Percentiles rank a stretch among this genome's conserved stretches.
Evolutionary conservation across 331 rosid genomes (phyloP).

Genomic region (Phaseolus coccineus): DNA sequence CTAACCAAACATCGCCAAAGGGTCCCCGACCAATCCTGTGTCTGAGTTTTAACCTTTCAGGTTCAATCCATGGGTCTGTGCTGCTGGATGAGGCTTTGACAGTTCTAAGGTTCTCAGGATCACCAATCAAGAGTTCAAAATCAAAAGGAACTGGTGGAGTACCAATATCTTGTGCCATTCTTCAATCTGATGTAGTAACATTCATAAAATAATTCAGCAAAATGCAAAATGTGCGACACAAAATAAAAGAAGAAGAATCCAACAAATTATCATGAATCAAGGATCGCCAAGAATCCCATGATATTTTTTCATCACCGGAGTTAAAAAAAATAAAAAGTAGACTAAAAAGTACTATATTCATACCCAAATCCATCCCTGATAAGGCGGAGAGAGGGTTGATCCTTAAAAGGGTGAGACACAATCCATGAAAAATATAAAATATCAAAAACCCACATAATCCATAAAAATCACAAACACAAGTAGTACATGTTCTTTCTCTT

Average conservation of each 20-base stretch:
- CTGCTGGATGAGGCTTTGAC: conserved; percentile 54
- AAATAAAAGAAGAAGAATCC: background rate
- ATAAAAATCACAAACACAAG: background rate
- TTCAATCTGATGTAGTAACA: conserved; percentile 53
- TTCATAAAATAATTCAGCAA: conserved; percentile 32
- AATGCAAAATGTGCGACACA: conserved; percentile 19
- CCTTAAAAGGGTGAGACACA: background rate
- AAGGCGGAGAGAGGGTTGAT: background rate
- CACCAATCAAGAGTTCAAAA: conserved; percentile 69
- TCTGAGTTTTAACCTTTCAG: conserved; percentile 80
- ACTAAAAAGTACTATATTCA: conserved; percentile 5
- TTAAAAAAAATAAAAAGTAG: background rate
- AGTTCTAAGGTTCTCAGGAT: conserved; percentile 61
- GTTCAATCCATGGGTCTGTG: conserved; percentile 75
- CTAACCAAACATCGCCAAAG: conserved; percentile 97
- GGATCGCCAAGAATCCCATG: background rate
- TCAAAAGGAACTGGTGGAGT: conserved; percentile 66
- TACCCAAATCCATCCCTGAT: background rate
- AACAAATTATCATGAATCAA: conserved; percentile 3
- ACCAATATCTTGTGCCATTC: conserved; percentile 69
- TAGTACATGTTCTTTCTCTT: background rate
- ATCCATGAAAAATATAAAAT: background rate
- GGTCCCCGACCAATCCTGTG: conserved; percentile 93
- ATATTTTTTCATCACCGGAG: background rate
- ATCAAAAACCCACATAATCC: background rate